Base-by-base conservation (phyloP, 1,139 yeast species). In the Kurtzmaniella quercitrusa region DNA sequence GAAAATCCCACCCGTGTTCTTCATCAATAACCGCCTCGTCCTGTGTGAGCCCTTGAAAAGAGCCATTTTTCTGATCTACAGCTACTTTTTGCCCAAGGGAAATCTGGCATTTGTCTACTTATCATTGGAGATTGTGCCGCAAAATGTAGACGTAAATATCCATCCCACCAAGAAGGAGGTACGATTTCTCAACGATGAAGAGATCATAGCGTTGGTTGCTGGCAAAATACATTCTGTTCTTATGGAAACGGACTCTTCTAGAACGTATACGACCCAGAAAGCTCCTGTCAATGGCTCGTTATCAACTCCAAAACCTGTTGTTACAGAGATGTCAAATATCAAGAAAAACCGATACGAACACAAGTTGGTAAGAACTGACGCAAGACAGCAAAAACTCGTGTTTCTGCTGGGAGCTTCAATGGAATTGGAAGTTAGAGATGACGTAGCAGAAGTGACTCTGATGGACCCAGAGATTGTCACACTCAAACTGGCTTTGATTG, bases 151-250 rank as follows among this genome's bases (percentile, higher is more conserved):
- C 59, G 98, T 93, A 10, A 93, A 93, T 59, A 82, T 94, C 9
- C 98, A 94, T 57, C 99, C 99, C 0, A 93, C 98, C 0, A 93
- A 93, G 55, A 73, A 94, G 44, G 98, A 93, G 55, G 98, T 94
- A 1, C 65, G 95, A 41, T 90, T 94, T 59, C 66, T 93, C 33
- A 64, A 82, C 57, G 98, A 94, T 56, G 95, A 86, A 44, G 98
- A 90, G 57, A 87, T 94, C 18, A 75, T 88, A 7, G 90, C 84
- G 37, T 52, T 60, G 19, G 70, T 93, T 1, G 72, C 84, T 25
- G 60, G 62, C 0, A 56, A 63, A 9, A 59, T 91, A 0, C 83
- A 81, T 44, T 66, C 63, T 2, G 58, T 68, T 1, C 66, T 93
- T 27, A 65, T 80, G 1, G 67, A 68, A n/a, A 73, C 81, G 9